phyloP scores from a whole-genome alignment of 805 yeast species.

The Groenewaldozyma salmanticensis region DNA sequence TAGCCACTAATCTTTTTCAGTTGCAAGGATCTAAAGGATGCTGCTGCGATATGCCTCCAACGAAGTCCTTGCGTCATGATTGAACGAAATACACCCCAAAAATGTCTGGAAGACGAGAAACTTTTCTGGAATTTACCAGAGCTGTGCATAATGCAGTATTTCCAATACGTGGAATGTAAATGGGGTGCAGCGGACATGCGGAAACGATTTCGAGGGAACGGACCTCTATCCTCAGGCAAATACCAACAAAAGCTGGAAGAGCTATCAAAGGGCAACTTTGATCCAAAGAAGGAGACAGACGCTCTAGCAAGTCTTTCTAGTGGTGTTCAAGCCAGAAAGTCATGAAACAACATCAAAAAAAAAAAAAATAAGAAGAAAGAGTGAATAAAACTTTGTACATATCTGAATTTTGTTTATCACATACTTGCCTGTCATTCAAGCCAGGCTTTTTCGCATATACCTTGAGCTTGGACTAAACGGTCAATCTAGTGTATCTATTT shows the following conservation, averaged over 20 bases:
- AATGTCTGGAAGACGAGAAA: slow-evolving; percentile 75
- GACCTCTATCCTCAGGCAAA: slow-evolving; percentile 84
- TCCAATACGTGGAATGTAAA: slow-evolving; percentile 82
- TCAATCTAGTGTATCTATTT: no score
- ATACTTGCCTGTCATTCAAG: no score
- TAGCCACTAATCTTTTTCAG: no score
- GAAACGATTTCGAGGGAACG: slow-evolving; percentile 88
- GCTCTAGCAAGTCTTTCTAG: slow-evolving; percentile 37
- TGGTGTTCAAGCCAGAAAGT: neutral
- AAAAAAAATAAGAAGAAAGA: neutral
- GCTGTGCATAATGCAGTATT: slow-evolving; percentile 73
- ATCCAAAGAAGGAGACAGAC: slow-evolving; percentile 69
- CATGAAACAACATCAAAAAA: neutral
- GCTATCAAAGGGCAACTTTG: slow-evolving; percentile 69
- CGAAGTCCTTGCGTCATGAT: slow-evolving; percentile 93
- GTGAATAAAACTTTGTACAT: neutral
- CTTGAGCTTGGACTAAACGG: no score
- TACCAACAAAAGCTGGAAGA: slow-evolving; percentile 82
- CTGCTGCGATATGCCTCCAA: slow-evolving; percentile 92
- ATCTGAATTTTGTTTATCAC: no score
- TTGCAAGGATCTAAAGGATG: slow-evolving; percentile 88
- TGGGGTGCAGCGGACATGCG: slow-evolving; percentile 23
- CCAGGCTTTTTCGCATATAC: no score
- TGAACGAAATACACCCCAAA: slow-evolving; percentile 80
- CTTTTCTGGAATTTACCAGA: slow-evolving; percentile 73